Evolutionary conservation across 1,139 yeast species (phyloP).

Genomic region (Diutina neorugosa): DNA sequence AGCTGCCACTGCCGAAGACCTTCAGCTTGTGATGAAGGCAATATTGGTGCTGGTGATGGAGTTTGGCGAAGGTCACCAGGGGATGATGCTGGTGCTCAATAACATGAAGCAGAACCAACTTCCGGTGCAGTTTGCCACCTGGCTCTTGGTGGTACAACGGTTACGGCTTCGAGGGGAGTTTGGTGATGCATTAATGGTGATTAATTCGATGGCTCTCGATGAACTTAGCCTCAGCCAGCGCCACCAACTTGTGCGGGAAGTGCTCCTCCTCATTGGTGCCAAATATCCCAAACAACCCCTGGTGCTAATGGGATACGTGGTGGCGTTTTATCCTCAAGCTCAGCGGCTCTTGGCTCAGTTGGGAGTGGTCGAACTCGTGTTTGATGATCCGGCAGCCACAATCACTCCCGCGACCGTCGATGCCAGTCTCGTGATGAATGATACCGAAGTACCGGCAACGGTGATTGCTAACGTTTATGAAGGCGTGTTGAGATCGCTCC

Average conservation of each 20-base stretch:
- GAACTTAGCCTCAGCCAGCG: conserved; percentile 12
- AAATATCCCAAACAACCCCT: conserved; percentile 23
- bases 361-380: conserved; percentile 7
- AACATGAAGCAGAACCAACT: conserved; percentile 22
- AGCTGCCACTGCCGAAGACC: conserved; percentile 12
- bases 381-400: conserved; percentile 9
- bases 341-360: conserved; percentile 7
- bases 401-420: conserved; percentile 1
- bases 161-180: conserved; percentile 18
- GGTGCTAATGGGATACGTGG: conserved; percentile 26
- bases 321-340: conserved; percentile 14
- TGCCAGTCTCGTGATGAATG: conserved; percentile 2
- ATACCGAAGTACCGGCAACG: conserved; percentile 13
- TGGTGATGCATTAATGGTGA: conserved; percentile 25
- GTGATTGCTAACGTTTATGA: conserved; percentile 13
- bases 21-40: conserved; percentile 18
- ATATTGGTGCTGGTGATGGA: conserved; percentile 24
- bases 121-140: conserved; percentile 15
- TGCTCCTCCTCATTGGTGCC: conserved; percentile 19
- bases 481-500: conserved; percentile 12
- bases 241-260: conserved; percentile 16
- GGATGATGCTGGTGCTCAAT: conserved; percentile 13
- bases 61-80: background rate
- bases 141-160: conserved; percentile 17
- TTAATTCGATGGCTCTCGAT: conserved; percentile 20